phyloP scores from a whole-genome alignment of 2,329 filamentous ascomycete species.

The Fusarium brachygibbosum region DNA sequence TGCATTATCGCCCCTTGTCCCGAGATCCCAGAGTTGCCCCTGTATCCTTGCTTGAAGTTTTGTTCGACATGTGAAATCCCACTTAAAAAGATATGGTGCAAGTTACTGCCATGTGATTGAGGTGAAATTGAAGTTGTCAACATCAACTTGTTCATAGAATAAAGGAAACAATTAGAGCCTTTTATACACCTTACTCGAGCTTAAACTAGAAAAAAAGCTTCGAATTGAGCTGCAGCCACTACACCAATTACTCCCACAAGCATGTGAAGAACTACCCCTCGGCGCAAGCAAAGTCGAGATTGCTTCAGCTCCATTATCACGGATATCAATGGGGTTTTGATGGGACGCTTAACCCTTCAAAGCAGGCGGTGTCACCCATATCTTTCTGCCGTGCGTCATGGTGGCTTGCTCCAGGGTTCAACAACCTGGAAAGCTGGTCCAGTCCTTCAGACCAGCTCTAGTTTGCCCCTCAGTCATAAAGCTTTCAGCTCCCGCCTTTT shows the following conservation, averaged over 20 bases:
- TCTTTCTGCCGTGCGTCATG: slow-evolving; percentile 50
- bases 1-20: slow-evolving; percentile 40
- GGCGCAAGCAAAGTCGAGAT: slow-evolving; percentile 24
- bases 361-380: slow-evolving; percentile 46
- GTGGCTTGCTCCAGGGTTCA: slow-evolving; percentile 50
- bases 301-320: slow-evolving; percentile 31
- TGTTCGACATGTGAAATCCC: slow-evolving; percentile 44
- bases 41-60: slow-evolving; percentile 38
- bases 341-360: slow-evolving; percentile 44
- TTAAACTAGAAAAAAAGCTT: not conserved
- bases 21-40: slow-evolving; percentile 36
- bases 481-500: slow-evolving; percentile 20
- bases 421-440: slow-evolving; percentile 47
- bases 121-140: not conserved
- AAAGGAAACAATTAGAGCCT: not conserved
- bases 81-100: slow-evolving; percentile 10
- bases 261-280: slow-evolving; percentile 48
- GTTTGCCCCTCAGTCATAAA: slow-evolving; percentile 40
- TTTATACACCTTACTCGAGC: not conserved
- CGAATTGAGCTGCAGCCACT: not conserved
- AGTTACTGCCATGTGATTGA: slow-evolving; percentile 12
- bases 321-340: slow-evolving; percentile 47
- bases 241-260: not conserved
- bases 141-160: not conserved
- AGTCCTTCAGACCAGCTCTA: slow-evolving; percentile 35